Evolutionary conservation across 495 filamentous ascomycete species (phyloP).

Genomic region (Annulohypoxylon nitens): DNA sequence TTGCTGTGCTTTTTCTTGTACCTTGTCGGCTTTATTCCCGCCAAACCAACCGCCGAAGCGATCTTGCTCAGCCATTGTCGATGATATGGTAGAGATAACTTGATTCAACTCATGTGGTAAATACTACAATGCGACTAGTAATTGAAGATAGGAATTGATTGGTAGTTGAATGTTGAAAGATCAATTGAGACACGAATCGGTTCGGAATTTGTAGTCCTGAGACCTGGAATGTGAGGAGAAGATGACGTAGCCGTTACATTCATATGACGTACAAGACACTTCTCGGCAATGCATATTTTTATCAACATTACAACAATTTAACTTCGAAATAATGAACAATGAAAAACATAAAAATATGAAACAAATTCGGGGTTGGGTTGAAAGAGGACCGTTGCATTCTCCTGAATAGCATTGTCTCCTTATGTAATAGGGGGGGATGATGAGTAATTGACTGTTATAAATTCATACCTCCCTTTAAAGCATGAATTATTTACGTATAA

Average conservation of each 20-base stretch:
- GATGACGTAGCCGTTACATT: conserved; percentile 43
- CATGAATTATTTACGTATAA: no score
- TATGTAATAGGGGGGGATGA: no score
- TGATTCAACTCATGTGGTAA: conserved; percentile 7
- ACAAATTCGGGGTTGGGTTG: not conserved
- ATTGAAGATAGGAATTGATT: not conserved
- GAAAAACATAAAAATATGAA: not conserved
- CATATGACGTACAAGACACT: conserved; percentile 36
- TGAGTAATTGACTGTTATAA: no score
- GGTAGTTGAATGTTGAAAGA: not conserved
- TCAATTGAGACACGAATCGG: conserved; percentile 14
- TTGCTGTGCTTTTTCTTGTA: conserved; percentile 28
- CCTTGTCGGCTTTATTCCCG: conserved; percentile 43
- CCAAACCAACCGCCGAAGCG: conserved; percentile 35
- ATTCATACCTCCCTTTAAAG: no score
- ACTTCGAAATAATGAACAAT: not conserved
- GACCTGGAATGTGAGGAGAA: conserved; percentile 30
- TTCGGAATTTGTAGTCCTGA: conserved; percentile 17
- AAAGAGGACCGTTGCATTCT: not conserved
- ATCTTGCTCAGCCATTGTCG: conserved; percentile 43
- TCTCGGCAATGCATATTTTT: not conserved
- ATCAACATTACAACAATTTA: not conserved
- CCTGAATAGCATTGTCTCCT: not conserved
- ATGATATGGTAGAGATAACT: not conserved
- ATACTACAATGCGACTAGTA: not conserved